Evolutionary conservation across 805 yeast genomes (phyloP).

Genomic region (Komagataella phaffii): DNA sequence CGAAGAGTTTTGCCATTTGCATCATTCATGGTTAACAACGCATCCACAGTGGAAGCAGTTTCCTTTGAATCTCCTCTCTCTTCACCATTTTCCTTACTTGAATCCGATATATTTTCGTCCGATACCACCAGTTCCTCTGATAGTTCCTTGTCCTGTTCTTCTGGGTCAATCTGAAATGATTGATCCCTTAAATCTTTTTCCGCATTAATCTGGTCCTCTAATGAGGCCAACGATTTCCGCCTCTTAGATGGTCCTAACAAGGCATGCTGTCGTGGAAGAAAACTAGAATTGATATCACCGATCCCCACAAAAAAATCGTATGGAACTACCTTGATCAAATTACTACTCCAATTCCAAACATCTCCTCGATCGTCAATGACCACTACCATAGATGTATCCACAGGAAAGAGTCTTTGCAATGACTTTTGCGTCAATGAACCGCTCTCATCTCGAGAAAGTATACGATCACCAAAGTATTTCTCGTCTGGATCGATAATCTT

Average conservation of each 20-base stretch:
- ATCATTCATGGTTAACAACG: conserved; percentile 35
- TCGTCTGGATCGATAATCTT: conserved; percentile 86
- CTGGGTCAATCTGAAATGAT: conserved; percentile 7
- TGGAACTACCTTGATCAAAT: conserved; percentile 84
- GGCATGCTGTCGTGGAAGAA: conserved; percentile 66
- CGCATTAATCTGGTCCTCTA: conserved; percentile 31
- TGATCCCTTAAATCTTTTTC: conserved; percentile 6
- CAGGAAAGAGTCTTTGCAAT: conserved; percentile 80
- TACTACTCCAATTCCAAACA: conserved; percentile 96
- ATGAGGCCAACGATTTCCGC: conserved; percentile 38
- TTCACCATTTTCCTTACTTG: conserved; percentile 2
- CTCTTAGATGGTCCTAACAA: conserved; percentile 50
- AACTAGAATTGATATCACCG: conserved; percentile 92
- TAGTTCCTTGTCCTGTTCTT: conserved; percentile 4
- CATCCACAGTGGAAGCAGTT: conserved; percentile 30
- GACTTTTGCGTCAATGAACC: conserved; percentile 87
- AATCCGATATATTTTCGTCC: conserved; percentile 1
- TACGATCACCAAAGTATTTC: conserved; percentile 77
- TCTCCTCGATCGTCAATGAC: conserved; percentile 97
- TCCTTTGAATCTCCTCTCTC: background rate
- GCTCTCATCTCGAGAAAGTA: conserved; percentile 86
- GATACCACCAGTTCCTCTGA: conserved; percentile 1
- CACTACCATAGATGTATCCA: conserved; percentile 92
- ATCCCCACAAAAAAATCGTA: conserved; percentile 94
- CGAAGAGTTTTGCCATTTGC: conserved; percentile 32